Evolutionary conservation across 2,329 filamentous ascomycete species (phyloP), one percentile per base, ranked within the genome.

Genomic region (Microdochium trichocladiopsis): DNA sequence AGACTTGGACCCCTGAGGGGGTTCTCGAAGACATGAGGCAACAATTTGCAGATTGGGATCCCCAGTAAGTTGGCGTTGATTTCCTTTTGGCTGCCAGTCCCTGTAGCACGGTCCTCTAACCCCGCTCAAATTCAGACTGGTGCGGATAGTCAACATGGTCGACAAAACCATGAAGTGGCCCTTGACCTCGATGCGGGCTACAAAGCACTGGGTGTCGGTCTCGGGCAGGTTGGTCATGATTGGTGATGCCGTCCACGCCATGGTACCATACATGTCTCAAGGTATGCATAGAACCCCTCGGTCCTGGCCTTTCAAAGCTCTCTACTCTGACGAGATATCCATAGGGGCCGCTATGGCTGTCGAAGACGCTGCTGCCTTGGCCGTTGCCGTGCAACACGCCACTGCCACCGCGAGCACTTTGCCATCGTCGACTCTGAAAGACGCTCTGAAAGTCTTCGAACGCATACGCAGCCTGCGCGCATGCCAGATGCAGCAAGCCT

Each of bases 191-290:
- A 64, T 60, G 0, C 52, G 58, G 9, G 54, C 55, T 0, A 55
- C 71, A 47, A 56, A 63, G 0, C 61, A 58, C 1, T 66, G 70
- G 59, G 61, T 64, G 8, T 60, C 63, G 1, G 58, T 57, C 11
- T 59, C 54, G 0, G 50, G 53, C 2, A 67, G 63, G n/a, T 41
- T 72, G 6, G 54, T 72, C 12, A 59, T 74, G 5, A 60, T 73
- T 3, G 72, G 72, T 2, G 71, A 74, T 50, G 69, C 71, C 4
- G 70, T 71, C 0, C 72, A 74, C 53, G 66, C 70, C 25, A 74
- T 74, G 71, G 60, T 72, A 1, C 71, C 70, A 1, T 73, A 73
- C 52, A 70, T 73, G 63, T 69, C 70, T 0, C 69, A 72, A 60
- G 71, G 72, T 1, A 16, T 5, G 28, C 33, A 8, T 37, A 9